Conservation (phyloP, 345 rosid genomes). For the Pistacia vera region DNA sequence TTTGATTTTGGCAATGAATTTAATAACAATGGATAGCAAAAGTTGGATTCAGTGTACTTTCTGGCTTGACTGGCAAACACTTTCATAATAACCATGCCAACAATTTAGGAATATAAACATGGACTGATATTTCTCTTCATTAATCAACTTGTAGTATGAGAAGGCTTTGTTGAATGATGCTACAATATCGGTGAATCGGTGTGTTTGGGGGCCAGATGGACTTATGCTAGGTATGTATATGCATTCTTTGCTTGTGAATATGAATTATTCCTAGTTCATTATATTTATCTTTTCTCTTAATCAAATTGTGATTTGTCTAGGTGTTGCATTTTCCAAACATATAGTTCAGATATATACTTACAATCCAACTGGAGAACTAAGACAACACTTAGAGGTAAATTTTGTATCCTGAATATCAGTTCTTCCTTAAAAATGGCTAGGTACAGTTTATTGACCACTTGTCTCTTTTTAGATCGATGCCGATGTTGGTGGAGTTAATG, state of each 20-base stretch:
- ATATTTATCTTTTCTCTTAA: not conserved
- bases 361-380: constrained; percentile 48
- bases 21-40: not conserved
- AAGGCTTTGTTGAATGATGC: constrained; percentile 58
- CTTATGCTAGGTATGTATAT: constrained; percentile 49
- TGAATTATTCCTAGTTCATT: not conserved
- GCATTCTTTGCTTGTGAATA: not conserved
- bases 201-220: constrained; percentile 74
- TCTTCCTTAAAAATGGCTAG: not conserved
- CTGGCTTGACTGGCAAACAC: not conserved
- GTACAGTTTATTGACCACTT: constrained; percentile 10
- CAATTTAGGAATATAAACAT: not conserved
- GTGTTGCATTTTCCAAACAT: constrained; percentile 81
- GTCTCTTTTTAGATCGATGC: constrained; percentile 58
- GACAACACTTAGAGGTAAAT: constrained; percentile 60
- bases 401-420: not conserved
- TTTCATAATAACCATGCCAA: not conserved
- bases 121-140: not conserved
- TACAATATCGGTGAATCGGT: constrained; percentile 61
- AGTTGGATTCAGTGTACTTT: not conserved
- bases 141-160: constrained; percentile 21
- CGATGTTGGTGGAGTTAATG: constrained; percentile 62
- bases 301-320: constrained; percentile 29
- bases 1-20: constrained; percentile 5
- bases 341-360: constrained; percentile 73